Evolutionary conservation across 208 protist species (phyloP), one percentile per base, ranked within the genome.

Genomic region (Trypanosomatidae sp.): DNA sequence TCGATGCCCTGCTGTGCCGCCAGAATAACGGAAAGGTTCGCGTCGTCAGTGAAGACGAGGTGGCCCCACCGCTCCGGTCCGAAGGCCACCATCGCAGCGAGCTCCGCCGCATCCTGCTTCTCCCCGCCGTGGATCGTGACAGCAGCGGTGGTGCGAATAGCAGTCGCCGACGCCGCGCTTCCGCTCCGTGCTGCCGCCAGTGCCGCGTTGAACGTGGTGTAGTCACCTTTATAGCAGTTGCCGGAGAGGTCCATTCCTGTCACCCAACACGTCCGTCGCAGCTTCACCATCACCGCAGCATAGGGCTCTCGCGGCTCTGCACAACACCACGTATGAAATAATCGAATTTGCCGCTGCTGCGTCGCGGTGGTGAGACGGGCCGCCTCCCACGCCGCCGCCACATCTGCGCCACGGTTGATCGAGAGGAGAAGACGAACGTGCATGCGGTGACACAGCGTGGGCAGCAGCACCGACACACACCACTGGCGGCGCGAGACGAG

Each of bases 211-310:
- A 95, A 91, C 9, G 78, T 83, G 3, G 59, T 28, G 73, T 90
- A 95, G 22, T 30, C 33, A 19, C 84, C 85, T 67, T 93, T 94
- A 49, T 90, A 91, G 70, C 88, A 95, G 82, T 98, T 93, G 30
- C 94, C 94, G 28, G 85, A 89, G 74, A 98, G 88, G 80, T 98
- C 93, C 47, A 94, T 71, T 10, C 93, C 93, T 0, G 82, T 92
- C 41, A 95, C 73, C 89, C 91, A 95, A 66, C 91, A 95, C 28
- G 69, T 89, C 41, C 64, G 64, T 4, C 87, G 87, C 68, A 90
- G 77, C 22, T 10, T 17, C 60, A 25, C 19, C 19, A 30, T 8
- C 13, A 15, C 49, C 10, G 25, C 53, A 43, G 10, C 65, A 33
- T 47, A 33, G 53, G 7, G 15, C 5, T 25, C 41, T 2, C 39